These are phyloP conservation scores for Arabidopsis suecica DNA, from an alignment of 345 rosid species.

Conservation along the genomic window DNA sequence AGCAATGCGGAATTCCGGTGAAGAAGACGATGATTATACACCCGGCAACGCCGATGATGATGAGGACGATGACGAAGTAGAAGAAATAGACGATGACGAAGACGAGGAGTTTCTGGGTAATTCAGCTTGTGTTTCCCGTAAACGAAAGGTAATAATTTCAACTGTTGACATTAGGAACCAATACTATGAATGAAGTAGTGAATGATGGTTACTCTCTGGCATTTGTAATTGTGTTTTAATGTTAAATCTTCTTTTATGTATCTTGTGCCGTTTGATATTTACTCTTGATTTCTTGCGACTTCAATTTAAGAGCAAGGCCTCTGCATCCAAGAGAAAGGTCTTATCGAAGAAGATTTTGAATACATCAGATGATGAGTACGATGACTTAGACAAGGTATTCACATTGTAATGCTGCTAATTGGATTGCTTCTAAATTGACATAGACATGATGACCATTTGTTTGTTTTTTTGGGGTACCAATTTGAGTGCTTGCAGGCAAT, in stretches of 20 bases:
- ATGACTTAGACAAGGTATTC: slow-evolving; percentile 60
- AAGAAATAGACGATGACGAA: slow-evolving; percentile 19
- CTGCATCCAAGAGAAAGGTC: slow-evolving; percentile 52
- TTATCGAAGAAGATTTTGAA: slow-evolving; percentile 36
- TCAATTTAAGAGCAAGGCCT: slow-evolving; percentile 50
- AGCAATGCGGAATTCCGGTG: slow-evolving; percentile 55
- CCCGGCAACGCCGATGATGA: slow-evolving; percentile 50
- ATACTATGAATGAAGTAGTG: not conserved
- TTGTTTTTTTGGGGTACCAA: not conserved
- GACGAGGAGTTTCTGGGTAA: slow-evolving; percentile 45
- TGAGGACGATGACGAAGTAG: slow-evolving; percentile 34
- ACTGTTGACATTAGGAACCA: not conserved
- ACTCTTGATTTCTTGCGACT: slow-evolving; percentile 1
- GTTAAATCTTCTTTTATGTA: not conserved
- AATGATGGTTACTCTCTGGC: not conserved
- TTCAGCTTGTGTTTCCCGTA: slow-evolving; percentile 24
- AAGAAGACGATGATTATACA: slow-evolving; percentile 73
- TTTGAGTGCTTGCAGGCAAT: slow-evolving; percentile 58
- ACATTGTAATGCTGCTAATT: not conserved
- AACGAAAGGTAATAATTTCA: slow-evolving; percentile 41
- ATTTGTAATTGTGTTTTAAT: not conserved
- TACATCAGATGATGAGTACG: slow-evolving; percentile 51
- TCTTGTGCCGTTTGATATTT: not conserved
- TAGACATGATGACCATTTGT: not conserved
- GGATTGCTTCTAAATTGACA: not conserved